Base-by-base conservation (phyloP, 2,329 filamentous ascomycete genomes). In the Fusarium sp. region DNA sequence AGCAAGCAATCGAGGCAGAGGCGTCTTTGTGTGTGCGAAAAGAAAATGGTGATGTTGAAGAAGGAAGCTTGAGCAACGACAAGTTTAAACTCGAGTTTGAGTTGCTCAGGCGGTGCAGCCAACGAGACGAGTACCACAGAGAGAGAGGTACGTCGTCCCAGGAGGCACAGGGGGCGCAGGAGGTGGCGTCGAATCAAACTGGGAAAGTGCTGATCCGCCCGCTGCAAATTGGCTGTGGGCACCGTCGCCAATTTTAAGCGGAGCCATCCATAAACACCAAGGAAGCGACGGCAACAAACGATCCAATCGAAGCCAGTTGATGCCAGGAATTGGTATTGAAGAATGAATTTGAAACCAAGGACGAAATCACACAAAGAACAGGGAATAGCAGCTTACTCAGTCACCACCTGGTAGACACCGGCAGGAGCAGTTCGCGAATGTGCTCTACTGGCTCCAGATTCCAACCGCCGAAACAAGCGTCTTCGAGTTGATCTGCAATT, bases 101-200 rank as follows among this genome's bases (percentile, higher is more conserved):
- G 64, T 24, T 50, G 57, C 59, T 48, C 54, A 68, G 67, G 57
- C 20, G 22, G 56, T 58, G 56, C 29, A 66, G 75, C n/a, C 14
- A 24, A 22, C 13, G 22, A 24, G 43, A 22, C 13, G 22, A 24
- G 43, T 24, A 24, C 43, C 29, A 31, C 29, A 31, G 29, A 45
- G 39, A 35, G 14, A 45, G 43, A 48, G 43, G 43, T 78, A 62
- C 68, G 69, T 77, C 67, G 64, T 71, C 35, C 67, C 63, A 72
- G 71, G 69, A 78, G 68, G 65, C 67, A 70, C 74, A 77, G 74
- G 75, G 72, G 74, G 70, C 72, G 77, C 77, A 78, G 75, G 77
- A 78, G 77, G 77, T 79, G 77, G 77, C 77, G 77, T 75, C 74
- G 76, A 73, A 74, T 74, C 72, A 76, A 75, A 71, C 62, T 72